These are phyloP conservation scores for Chlamydomonas sp. DNA, from an alignment of 139 green algal species.

Conservation along the genomic window DNA sequence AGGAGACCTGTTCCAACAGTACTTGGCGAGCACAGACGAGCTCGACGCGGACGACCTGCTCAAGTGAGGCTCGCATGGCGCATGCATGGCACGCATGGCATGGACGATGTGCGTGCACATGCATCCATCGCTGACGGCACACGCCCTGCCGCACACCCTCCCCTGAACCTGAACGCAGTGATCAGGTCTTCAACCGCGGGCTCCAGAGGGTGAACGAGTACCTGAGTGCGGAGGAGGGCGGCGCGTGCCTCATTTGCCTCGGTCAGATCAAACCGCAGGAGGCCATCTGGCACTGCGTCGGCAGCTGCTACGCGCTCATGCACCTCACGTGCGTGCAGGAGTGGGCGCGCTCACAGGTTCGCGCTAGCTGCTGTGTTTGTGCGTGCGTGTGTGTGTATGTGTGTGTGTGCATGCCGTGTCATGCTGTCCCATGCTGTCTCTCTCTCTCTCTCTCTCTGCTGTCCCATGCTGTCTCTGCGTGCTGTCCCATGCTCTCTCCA, in stretches of 20 bases:
- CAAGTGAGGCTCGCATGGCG: too few relatives aligned
- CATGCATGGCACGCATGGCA: too few relatives aligned
- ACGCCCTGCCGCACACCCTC: neutral
- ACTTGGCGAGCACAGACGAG: neutral
- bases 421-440: too few relatives aligned
- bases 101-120: too few relatives aligned
- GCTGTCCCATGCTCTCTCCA: too few relatives aligned
- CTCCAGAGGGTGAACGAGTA: conserved; percentile 49
- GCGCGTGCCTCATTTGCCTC: conserved; percentile 61
- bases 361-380: too few relatives aligned
- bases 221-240: conserved; percentile 28
- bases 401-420: too few relatives aligned
- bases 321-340: conserved; percentile 66
- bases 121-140: neutral
- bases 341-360: conserved; percentile 61
- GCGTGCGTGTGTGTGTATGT: too few relatives aligned
- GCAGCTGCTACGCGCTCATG: conserved; percentile 54
- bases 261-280: conserved; percentile 42
- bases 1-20: neutral
- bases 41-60: too few relatives aligned
- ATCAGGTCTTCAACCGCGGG: conserved; percentile 30
- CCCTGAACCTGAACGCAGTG: conserved; percentile 7
- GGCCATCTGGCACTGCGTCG: conserved; percentile 55
- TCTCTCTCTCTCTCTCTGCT: too few relatives aligned
- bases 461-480: too few relatives aligned